Evolutionary conservation across 805 yeast genomes (phyloP).

Genomic region (Candida namnaoensis): DNA sequence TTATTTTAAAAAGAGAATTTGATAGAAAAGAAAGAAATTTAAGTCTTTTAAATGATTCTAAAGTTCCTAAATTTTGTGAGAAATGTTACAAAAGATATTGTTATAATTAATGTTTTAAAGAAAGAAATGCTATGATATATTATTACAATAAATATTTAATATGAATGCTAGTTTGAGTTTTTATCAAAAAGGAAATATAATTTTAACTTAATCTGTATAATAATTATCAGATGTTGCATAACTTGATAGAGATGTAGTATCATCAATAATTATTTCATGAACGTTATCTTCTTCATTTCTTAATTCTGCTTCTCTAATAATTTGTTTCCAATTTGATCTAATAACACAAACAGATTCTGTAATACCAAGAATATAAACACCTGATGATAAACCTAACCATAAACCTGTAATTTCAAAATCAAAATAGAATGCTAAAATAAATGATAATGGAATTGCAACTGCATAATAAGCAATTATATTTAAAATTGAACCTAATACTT

Average conservation of each 20-base stretch:
- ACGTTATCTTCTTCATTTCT: constrained; percentile 18
- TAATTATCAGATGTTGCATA: neutral
- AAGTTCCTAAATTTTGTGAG: constrained; percentile 24
- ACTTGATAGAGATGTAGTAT: constrained; percentile 16
- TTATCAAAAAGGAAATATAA: too few relatives aligned
- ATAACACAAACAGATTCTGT: constrained; percentile 38
- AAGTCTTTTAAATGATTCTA: constrained; percentile 11
- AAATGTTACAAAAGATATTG: constrained; percentile 31
- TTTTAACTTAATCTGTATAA: neutral
- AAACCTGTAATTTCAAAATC: constrained; percentile 49
- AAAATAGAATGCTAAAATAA: constrained; percentile 42
- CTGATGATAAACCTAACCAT: constrained; percentile 42
- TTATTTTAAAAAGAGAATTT: constrained; percentile 41
- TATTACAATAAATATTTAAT: too few relatives aligned
- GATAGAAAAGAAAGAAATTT: constrained; percentile 26
- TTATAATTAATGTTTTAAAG: constrained; percentile 18
- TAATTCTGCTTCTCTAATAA: constrained; percentile 23
- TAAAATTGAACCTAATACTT: constrained; percentile 60
- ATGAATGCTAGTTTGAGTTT: too few relatives aligned
- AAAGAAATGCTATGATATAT: too few relatives aligned
- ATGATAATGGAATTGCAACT: constrained; percentile 61
- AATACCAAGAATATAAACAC: constrained; percentile 45
- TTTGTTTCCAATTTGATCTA: constrained; percentile 43
- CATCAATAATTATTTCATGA: constrained; percentile 15
- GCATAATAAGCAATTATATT: constrained; percentile 66